phyloP scores from a whole-genome alignment of 805 yeast genomes.

The Starmera amethionina region DNA sequence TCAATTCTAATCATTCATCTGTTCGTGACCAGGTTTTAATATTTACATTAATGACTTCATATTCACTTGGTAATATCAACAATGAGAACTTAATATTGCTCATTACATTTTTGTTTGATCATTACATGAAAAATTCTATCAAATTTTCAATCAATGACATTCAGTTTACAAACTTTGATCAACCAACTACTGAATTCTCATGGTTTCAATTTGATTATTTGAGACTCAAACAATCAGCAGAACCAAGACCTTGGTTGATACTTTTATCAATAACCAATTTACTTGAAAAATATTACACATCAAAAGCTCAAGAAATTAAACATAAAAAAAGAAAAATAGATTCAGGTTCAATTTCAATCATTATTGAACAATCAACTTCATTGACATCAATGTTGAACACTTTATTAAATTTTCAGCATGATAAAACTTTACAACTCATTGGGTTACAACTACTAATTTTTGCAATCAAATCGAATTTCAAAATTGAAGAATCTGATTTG shows the following conservation, averaged over 20 bases:
- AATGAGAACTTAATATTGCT: neutral
- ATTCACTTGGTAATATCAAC: conserved; percentile 3
- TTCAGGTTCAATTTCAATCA: neutral
- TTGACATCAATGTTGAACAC: conserved; percentile 14
- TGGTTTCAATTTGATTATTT: conserved; percentile 15
- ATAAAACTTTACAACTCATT: conserved; percentile 1
- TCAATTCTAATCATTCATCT: conserved; percentile 30
- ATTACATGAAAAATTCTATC: too few species aligned
- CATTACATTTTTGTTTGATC: too few species aligned
- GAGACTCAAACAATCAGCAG: conserved; percentile 1
- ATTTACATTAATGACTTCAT: conserved; percentile 36
- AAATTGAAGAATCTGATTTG: conserved; percentile 1
- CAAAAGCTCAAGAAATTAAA: conserved; percentile 1
- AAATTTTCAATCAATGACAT: neutral
- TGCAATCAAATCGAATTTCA: conserved; percentile 8
- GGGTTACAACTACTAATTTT: conserved; percentile 23
- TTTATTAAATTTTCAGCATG: conserved; percentile 2
- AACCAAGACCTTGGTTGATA: conserved; percentile 31
- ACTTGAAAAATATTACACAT: conserved; percentile 20
- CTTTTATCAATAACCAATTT: conserved; percentile 25
- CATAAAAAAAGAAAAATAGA: conserved; percentile 22
- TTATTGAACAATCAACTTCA: conserved; percentile 5
- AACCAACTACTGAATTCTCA: conserved; percentile 1
- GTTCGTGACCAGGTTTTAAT: conserved; percentile 33
- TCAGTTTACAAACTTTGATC: conserved; percentile 1